phyloP scores from a whole-genome alignment of 148 eudicot genomes.

The Chenopodium formosanum region DNA sequence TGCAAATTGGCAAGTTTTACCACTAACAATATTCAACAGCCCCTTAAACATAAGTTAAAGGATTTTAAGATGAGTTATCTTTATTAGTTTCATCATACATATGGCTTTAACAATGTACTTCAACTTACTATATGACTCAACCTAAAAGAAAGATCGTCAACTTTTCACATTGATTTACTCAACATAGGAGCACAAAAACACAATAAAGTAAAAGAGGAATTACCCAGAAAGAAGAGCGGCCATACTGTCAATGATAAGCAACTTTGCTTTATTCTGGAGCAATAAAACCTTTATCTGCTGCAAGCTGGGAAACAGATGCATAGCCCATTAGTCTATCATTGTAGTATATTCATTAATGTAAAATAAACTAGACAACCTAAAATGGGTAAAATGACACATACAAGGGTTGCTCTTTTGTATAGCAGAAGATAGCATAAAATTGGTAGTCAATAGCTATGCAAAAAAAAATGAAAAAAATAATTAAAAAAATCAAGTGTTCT shows the following conservation, averaged over 20 bases:
- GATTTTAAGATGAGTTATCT: background rate
- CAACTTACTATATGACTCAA: background rate
- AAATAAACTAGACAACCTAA: background rate
- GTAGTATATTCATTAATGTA: background rate
- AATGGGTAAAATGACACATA: background rate
- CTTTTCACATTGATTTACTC: background rate
- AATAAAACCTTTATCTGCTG: conserved; percentile 74
- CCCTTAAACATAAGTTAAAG: too few relatives aligned
- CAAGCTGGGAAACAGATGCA: conserved; percentile 49
- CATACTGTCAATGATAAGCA: conserved; percentile 88
- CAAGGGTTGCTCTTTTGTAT: too few relatives aligned
- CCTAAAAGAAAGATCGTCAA: background rate
- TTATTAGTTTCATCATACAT: background rate
- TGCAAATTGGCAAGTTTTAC: background rate
- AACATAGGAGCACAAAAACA: background rate
- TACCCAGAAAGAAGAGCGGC: conserved; percentile 75
- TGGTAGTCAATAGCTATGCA: too few relatives aligned
- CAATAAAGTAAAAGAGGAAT: conserved; percentile 21
- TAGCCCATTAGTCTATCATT: background rate
- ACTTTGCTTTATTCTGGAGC: conserved; percentile 66
- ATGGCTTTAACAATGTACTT: background rate
- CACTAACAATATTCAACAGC: background rate
- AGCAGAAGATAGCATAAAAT: too few relatives aligned
- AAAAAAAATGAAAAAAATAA: too few relatives aligned
- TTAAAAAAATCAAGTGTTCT: too few relatives aligned